phyloP scores from a whole-genome alignment of 768 basidiomycete species.

The Phlebiopsis gigantea region DNA sequence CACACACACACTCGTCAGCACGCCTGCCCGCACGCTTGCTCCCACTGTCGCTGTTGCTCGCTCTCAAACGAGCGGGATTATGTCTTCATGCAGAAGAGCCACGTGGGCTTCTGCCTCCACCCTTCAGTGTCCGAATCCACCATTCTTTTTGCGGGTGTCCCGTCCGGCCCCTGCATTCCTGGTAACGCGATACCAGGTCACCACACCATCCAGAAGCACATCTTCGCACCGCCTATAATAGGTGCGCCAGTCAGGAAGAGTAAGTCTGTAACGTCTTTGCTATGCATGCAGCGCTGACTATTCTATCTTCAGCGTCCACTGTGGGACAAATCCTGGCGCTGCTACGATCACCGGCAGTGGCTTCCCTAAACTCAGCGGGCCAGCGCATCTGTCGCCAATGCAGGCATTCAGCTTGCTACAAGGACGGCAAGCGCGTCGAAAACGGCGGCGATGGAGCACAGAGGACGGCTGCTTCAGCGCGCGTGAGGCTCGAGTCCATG shows the following conservation, averaged over 20 bases:
- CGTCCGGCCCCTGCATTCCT: constrained; percentile 15
- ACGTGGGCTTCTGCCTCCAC: no score
- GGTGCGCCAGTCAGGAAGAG: constrained; percentile 68
- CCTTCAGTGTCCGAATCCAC: constrained; percentile 10
- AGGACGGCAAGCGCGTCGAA: constrained; percentile 82
- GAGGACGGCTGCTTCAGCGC: no score
- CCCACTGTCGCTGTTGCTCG: no score
- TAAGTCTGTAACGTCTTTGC: constrained; percentile 26
- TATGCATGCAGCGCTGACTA: background rate
- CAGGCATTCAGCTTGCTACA: constrained; percentile 68
- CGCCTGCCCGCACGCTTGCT: no score
- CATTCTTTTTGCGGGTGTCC: constrained; percentile 7
- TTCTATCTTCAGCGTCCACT: constrained; percentile 14
- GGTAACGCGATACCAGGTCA: constrained; percentile 26
- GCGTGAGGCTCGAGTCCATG: no score
- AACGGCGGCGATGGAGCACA: no score
- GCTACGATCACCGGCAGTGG: constrained; percentile 25
- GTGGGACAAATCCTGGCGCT: constrained; percentile 20
- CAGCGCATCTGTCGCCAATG: constrained; percentile 78
- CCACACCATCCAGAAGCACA: constrained; percentile 55
- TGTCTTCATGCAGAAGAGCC: no score
- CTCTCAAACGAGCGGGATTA: no score
- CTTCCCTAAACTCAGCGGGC: constrained; percentile 40
- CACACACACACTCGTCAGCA: no score
- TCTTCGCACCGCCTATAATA: constrained; percentile 69